Evolutionary conservation across 2,329 filamentous ascomycete genomes (phyloP), one percentile per base, ranked within the genome.

Genomic region (Aureobasidium sp.): DNA sequence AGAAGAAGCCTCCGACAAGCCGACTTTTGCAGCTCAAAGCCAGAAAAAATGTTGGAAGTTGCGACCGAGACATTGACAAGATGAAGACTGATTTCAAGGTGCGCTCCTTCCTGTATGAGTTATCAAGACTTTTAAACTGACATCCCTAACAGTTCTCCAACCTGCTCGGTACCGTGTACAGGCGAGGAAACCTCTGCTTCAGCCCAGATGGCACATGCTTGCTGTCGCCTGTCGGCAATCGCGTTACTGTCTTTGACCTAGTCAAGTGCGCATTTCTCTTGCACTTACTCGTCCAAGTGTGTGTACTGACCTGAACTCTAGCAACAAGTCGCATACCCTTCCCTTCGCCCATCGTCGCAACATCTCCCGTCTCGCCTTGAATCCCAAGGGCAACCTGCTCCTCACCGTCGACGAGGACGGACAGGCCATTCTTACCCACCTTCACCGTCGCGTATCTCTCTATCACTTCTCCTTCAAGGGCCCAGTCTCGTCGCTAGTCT

Each of bases 31-130:
- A 29, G 12, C 32, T 10, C 44, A 41, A 60, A 60, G 34, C 44
- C 57, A 60, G 44, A 60, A 60, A 60, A 60, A 60, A 60, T 50
- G 46, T 51, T 60, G 57, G 57, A 50, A 50, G 34, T 23, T 58
- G 63, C 46, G 47, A 48, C 23, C 44, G 57, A 62, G 39, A 59
- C 52, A 62, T n/a, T 39, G n/a, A 32, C 63, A 82, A 66, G 64
- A 99, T 99, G 94, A 99, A 97, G 89, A 97, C 92, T 68, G 93
- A 97, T 78, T 99, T 97, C 77, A 95, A 94, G 86, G 93, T 95
- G 32, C 29, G 34, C 26, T 39, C 27, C 52, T 63, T 39, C 37
- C 9, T 13, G 3, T 29, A 2, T 27, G 36, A 26, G 0, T 5
- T 1, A 37, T 13, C 32, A 10, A 50, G 32, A n/a, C 32, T 2